Evolutionary conservation across 2,329 filamentous ascomycete species (phyloP), one percentile per base, ranked within the genome.

Genomic region (Ascochyta clinopodiicola): DNA sequence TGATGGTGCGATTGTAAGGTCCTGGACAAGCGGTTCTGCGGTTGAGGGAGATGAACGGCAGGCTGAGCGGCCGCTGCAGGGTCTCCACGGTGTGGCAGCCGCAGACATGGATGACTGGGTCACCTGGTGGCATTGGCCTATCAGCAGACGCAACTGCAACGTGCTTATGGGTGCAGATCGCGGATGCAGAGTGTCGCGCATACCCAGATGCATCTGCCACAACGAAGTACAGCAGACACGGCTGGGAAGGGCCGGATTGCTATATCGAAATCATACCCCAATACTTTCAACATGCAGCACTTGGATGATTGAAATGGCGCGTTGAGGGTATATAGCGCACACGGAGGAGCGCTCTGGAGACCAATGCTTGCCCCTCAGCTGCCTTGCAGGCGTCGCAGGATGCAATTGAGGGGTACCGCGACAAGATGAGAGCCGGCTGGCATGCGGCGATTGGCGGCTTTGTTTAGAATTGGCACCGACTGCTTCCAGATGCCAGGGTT

Each of bases 61-160:
- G 63, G 59, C 53, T 56, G 56, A 40, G 57, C 67, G 64, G 61
- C 66, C 63, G 68, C 62, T 71, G 71, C 71, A 74, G 71, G 71
- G 70, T 62, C 68, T 63, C 56, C 57, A 45, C 54, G 51, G 48
- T 52, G 50, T 57, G 60, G 58, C 59, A 62, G 44, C 25, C 32
- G n/a, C 8, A 29, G 42, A 37, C 37, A 60, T 60, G 63, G 63
- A 61, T 64, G 61, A 67, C 57, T 61, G 62, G 63, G 64, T 67
- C 61, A 64, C 61, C 57, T 69, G 60, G 48, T 57, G 57, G 63
- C 59, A 73, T 73, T 73, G 71, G 58, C 71, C 70, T 71, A 74
- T 74, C 69, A 65, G 61, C 64, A 57, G 61, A 59, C 60, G 51
- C 62, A 64, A 62, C 61, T 59, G 57, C 58, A 54, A 59, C 54